These are phyloP conservation scores for Hypholoma sublateritium DNA, from an alignment of 768 basidiomycete genomes.

Conservation along the genomic window DNA sequence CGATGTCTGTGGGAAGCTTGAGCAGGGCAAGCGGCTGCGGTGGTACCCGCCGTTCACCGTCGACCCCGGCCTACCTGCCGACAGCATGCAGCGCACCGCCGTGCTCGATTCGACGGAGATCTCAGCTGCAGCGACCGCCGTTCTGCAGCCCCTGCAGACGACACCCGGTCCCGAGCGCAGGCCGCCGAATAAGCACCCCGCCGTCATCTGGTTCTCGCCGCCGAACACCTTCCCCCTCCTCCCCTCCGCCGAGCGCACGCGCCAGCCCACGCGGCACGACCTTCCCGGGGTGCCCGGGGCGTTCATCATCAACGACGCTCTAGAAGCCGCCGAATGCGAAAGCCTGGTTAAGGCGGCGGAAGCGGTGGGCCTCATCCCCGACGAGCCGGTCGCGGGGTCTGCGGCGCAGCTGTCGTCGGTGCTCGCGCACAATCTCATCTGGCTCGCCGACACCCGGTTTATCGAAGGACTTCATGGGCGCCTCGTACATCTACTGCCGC, in stretches of 20 bases:
- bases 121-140: constrained; percentile 13
- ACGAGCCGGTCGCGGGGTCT: constrained; percentile 48
- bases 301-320: constrained; percentile 47
- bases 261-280: constrained; percentile 31
- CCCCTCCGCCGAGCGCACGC: constrained; percentile 19
- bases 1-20: constrained; percentile 18
- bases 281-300: constrained; percentile 47
- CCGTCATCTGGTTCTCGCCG: constrained; percentile 46
- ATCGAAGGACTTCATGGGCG: constrained; percentile 37
- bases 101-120: constrained; percentile 14
- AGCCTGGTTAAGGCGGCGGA: constrained; percentile 45
- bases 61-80: constrained; percentile 9
- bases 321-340: constrained; percentile 42
- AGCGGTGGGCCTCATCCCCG: constrained; percentile 46
- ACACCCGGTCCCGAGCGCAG: constrained; percentile 47
- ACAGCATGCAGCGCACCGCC: not conserved
- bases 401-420: constrained; percentile 44
- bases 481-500: constrained; percentile 42
- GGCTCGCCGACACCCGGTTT: constrained; percentile 49
- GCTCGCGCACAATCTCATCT: constrained; percentile 50
- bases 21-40: constrained; percentile 28
- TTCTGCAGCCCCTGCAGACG: constrained; percentile 30
- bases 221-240: constrained; percentile 32
- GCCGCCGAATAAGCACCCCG: constrained; percentile 53
- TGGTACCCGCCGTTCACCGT: constrained; percentile 35